These are phyloP conservation scores for Gaeumannomyces sp. DNA, from an alignment of 2,329 filamentous ascomycete species.

Conservation along the genomic window DNA sequence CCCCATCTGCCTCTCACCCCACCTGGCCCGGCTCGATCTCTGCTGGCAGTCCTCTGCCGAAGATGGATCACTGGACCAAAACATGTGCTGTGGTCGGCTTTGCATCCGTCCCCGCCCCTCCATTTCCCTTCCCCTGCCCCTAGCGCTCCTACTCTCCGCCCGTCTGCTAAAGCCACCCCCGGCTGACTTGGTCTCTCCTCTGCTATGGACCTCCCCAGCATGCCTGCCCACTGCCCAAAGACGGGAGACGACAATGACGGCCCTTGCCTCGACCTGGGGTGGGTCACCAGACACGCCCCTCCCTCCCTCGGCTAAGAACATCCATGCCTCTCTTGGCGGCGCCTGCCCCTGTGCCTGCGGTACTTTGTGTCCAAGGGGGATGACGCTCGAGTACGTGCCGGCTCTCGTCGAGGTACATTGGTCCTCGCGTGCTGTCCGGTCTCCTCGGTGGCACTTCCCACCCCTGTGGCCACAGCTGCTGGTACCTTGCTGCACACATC, in stretches of 20 bases:
- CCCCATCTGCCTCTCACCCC: neutral
- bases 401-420: neutral
- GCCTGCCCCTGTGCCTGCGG: neutral
- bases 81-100: neutral
- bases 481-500: slow-evolving; percentile 1
- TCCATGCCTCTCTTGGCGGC: neutral
- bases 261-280: neutral
- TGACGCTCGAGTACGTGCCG: neutral
- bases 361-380: neutral
- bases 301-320: neutral
- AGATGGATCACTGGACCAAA: slow-evolving; percentile 3
- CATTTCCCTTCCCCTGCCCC: neutral
- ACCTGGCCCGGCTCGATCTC: neutral
- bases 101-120: neutral
- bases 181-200: neutral
- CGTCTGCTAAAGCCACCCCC: neutral
- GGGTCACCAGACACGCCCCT: neutral
- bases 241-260: neutral
- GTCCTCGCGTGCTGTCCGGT: neutral
- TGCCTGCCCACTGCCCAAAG: no score
- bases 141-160: no score
- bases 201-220: neutral
- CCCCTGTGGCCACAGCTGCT: neutral
- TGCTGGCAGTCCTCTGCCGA: slow-evolving; percentile 5
- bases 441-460: neutral